Percentiles rank a stretch among this genome's conserved stretches.
These are phyloP conservation scores for Turritis glabra DNA, from an alignment of 345 rosid genomes.

Conservation along the genomic window DNA sequence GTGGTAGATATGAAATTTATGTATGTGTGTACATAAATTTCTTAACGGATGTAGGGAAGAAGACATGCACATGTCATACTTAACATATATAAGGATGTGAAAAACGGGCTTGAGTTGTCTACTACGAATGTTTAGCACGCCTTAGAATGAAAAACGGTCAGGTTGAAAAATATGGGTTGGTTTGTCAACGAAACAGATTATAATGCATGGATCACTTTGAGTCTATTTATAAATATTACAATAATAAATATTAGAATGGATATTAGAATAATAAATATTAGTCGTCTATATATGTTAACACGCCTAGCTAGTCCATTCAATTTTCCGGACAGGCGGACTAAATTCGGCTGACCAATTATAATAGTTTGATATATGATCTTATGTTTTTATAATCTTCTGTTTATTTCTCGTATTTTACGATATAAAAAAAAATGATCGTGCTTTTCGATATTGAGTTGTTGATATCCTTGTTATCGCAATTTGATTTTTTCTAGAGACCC, in stretches of 20 bases:
- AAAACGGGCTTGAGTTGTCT: constrained; percentile 2
- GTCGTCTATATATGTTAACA: neutral
- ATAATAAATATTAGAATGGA: neutral
- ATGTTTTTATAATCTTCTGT: no score
- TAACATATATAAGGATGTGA: neutral
- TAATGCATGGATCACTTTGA: neutral
- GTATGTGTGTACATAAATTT: neutral
- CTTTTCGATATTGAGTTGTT: neutral
- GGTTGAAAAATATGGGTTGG: neutral
- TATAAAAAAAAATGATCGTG: neutral
- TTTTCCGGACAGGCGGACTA: neutral
- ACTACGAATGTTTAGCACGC: neutral
- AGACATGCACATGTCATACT: neutral
- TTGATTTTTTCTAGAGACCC: neutral
- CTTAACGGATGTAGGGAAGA: neutral
- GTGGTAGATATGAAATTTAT: neutral
- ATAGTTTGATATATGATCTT: neutral
- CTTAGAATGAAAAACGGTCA: neutral
- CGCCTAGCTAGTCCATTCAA: neutral
- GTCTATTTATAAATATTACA: no score
- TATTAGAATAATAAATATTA: no score
- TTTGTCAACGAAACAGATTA: neutral
- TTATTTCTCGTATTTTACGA: neutral
- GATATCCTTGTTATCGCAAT: neutral
- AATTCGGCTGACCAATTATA: neutral